phyloP scores from a whole-genome alignment of 2,329 filamentous ascomycete species.

The Colletotrichum sp. region DNA sequence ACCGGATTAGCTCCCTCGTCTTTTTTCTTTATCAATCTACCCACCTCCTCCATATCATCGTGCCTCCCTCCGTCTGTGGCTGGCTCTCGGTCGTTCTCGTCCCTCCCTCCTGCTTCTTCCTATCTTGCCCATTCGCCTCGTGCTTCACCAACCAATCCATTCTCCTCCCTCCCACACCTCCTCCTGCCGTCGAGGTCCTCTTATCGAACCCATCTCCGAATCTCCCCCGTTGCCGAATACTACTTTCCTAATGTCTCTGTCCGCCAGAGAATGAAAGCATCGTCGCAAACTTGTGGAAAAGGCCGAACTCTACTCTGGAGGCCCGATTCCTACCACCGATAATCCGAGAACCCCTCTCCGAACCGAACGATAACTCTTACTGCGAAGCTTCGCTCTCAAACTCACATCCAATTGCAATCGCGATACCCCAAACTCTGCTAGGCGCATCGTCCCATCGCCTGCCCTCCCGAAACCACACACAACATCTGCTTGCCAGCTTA shows the following conservation, averaged over 20 bases:
- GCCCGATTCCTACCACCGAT: conserved; percentile 17
- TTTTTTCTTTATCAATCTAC: conserved; percentile 15
- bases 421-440: background rate
- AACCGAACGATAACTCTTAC: background rate
- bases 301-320: conserved; percentile 16
- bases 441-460: conserved; percentile 1
- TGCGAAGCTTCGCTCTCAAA: background rate
- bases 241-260: conserved; percentile 1
- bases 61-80: background rate
- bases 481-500: background rate
- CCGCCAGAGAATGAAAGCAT: conserved; percentile 18
- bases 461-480: conserved; percentile 2
- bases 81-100: background rate
- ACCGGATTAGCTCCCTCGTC: background rate
- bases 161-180: background rate
- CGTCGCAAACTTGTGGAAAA: conserved; percentile 17
- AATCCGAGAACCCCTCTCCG: background rate
- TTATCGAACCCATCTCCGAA: background rate
- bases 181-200: background rate
- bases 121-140: background rate
- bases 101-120: background rate
- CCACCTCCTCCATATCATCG: background rate
- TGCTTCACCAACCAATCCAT: background rate
- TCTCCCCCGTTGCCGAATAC: background rate
- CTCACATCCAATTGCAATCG: background rate